phyloP scores from a whole-genome alignment of 805 yeast genomes.

The Hanseniaspora osmophila region DNA sequence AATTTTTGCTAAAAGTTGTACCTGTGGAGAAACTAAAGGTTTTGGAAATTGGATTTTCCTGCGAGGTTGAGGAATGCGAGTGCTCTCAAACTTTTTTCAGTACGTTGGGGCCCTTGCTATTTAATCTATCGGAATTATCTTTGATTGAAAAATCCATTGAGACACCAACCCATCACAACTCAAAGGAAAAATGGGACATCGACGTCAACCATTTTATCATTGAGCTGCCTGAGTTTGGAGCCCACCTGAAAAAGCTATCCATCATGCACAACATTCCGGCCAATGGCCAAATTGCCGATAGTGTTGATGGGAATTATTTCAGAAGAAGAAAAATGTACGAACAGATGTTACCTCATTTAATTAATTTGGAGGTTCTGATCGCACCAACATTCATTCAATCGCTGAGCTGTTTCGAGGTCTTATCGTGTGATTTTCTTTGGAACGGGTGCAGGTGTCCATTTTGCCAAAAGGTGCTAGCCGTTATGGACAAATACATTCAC shows the following conservation, averaged over 20 bases:
- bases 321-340: slow-evolving; percentile 43
- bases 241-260: slow-evolving; percentile 27
- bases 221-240: slow-evolving; percentile 20
- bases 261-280: slow-evolving; percentile 47
- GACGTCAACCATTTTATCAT: slow-evolving; percentile 29
- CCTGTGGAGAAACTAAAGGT: slow-evolving; percentile 20
- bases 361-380: slow-evolving; percentile 29
- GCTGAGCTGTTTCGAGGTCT: slow-evolving; percentile 53
- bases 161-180: slow-evolving; percentile 27
- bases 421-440: slow-evolving; percentile 60
- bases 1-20: slow-evolving; percentile 17
- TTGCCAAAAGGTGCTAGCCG: slow-evolving; percentile 36
- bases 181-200: slow-evolving; percentile 43
- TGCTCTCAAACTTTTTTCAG: slow-evolving; percentile 33
- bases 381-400: slow-evolving; percentile 49
- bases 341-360: slow-evolving; percentile 32
- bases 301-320: slow-evolving; percentile 59
- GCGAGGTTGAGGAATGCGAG: slow-evolving; percentile 32
- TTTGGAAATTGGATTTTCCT: slow-evolving; percentile 41
- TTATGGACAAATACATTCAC: slow-evolving; percentile 47
- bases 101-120: slow-evolving; percentile 23
- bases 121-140: slow-evolving; percentile 13
- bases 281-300: slow-evolving; percentile 45
- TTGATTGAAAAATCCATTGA: slow-evolving; percentile 24
- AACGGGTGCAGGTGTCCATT: slow-evolving; percentile 57